Base-by-base conservation (phyloP, 169 alveolate genomes). In the Cryptosporidium meleagridis region DNA sequence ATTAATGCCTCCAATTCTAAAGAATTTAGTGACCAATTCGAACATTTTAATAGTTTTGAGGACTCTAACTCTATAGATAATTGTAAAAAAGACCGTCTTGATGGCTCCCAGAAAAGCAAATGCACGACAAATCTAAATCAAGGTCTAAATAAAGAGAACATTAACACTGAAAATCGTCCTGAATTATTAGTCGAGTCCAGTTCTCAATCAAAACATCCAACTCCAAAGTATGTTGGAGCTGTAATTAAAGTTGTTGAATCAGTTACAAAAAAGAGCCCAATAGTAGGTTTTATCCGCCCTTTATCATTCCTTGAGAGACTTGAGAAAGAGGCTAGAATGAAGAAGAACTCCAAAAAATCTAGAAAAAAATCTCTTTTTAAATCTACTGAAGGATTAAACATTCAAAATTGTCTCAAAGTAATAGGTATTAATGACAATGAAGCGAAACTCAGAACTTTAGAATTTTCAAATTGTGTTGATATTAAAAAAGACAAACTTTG, bases 201-300 rank as follows among this genome's bases (percentile, higher is more conserved):
- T 6, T 31, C 72, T 18, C 29, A 65, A 6, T 35, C 12, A 7
- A n/a, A 37, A n/a, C 44, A n/a, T 29, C 53, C 51, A 31, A 31
- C 7, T 26, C 67, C 85, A 12, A 72, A 31, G 26, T 72, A 72
- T 52, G 37, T 29, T 44, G 85, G 85, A 16, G 52, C 3, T 16
- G n/a, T 72, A 8, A 29, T 72, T 7, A 72, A 72, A 55, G 70
- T 51, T 21, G 39, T 72, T n/a, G 51, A 52, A 52, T 72, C 85
- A 12, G 85, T 53, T 31, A 72, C 72, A 29, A 18, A 31, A 33
- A 65, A 33, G 72, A 14, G 21, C 33, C 72, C 72, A 33, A 33
- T 65, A 26, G 72, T 65, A 2, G 72, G 72, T 26, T 35, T 65
- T 45, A 23, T 72, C 51, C 67, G 51, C 21, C 85, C 85, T 16